Evolutionary conservation across 139 green algal genomes (phyloP).

Genomic region (Penium margaritaceum): DNA sequence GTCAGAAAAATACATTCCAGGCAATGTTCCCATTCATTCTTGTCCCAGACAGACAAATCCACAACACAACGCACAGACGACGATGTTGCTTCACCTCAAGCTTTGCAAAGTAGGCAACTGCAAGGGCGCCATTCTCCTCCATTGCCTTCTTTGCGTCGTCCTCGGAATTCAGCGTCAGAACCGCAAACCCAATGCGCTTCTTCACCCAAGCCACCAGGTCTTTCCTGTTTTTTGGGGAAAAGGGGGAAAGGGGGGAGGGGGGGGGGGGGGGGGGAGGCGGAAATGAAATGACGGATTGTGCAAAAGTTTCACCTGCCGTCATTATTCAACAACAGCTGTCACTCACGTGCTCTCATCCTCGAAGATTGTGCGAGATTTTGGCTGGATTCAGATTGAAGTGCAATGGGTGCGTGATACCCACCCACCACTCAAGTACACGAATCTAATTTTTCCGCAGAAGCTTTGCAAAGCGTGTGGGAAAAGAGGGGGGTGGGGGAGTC

Average conservation of each 20-base stretch:
- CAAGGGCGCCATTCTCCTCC: neutral
- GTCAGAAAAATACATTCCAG: too few species aligned
- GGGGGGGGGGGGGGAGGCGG: neutral
- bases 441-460: too few species aligned
- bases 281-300: neutral
- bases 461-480: too few species aligned
- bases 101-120: slow-evolving; percentile 19
- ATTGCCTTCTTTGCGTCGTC: neutral
- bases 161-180: neutral
- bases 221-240: neutral
- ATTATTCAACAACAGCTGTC: neutral
- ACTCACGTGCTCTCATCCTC: neutral
- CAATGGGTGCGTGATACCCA: too few species aligned
- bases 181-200: slow-evolving; percentile 3
- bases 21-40: too few species aligned
- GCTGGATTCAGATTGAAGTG: too few species aligned
- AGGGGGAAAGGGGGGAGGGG: neutral
- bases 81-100: slow-evolving; percentile 35
- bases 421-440: too few species aligned
- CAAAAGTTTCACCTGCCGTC: neutral
- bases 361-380: too few species aligned
- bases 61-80: too few species aligned
- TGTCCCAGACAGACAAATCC: too few species aligned
- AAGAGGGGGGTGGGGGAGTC: too few species aligned
- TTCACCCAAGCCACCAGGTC: slow-evolving; percentile 6